A percentile compares a stretch with the other conserved stretches of the same genome.
These are phyloP conservation scores for Debaryomyces maramus DNA, from an alignment of 805 yeast genomes.

Conservation along the genomic window DNA sequence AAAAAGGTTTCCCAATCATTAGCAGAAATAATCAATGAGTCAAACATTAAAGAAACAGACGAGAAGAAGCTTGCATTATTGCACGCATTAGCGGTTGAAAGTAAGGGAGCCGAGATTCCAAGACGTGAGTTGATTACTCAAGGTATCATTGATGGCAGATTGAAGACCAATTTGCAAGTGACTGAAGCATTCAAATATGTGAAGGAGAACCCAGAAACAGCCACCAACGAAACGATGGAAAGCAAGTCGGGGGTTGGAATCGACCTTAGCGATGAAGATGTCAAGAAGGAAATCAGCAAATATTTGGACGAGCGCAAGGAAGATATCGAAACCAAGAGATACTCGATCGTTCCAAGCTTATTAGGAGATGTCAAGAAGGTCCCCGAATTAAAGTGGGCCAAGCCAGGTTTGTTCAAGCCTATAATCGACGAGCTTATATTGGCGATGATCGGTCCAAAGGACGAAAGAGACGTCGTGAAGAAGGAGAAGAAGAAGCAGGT, in stretches of 20 bases:
- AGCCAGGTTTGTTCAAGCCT: constrained; percentile 84
- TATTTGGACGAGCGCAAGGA: constrained; percentile 61
- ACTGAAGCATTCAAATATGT: constrained; percentile 78
- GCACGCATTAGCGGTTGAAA: constrained; percentile 73
- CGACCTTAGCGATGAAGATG: constrained; percentile 64
- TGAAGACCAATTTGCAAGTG: constrained; percentile 72
- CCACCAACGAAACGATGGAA: constrained; percentile 54
- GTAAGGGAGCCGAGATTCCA: constrained; percentile 57
- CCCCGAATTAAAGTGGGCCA: constrained; percentile 87
- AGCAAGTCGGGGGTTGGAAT: constrained; percentile 77
- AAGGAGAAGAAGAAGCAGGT: constrained; percentile 67
- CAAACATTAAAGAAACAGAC: constrained; percentile 40
- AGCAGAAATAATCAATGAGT: constrained; percentile 54
- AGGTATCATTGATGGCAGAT: constrained; percentile 63
- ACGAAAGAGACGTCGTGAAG: constrained; percentile 84
- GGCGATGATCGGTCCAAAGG: constrained; percentile 85
- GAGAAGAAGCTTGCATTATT: constrained; percentile 63
- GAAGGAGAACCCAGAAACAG: constrained; percentile 46
- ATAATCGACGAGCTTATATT: constrained; percentile 77
- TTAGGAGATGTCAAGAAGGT: constrained; percentile 75
- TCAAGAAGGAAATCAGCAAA: constrained; percentile 53
- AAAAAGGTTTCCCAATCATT: constrained; percentile 78
- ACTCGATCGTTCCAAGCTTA: constrained; percentile 72
- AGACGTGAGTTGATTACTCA: constrained; percentile 53
- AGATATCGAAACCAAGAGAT: constrained; percentile 69